Evolutionary conservation across 176 grass and related monocot genomes (phyloP).

Genomic region (Eleusine indica): DNA sequence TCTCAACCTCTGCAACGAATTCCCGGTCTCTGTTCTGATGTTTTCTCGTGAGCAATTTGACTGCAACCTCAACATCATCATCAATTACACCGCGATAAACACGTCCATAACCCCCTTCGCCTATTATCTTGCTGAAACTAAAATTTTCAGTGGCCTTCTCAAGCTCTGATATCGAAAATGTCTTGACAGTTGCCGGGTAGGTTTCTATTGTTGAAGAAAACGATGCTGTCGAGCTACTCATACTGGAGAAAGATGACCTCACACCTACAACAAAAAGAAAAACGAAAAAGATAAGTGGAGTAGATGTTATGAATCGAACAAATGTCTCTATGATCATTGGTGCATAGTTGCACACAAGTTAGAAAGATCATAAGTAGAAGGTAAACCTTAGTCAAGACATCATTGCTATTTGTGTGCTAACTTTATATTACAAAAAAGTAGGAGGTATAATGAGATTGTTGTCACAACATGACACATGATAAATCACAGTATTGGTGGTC

Average conservation of each 20-base stretch:
- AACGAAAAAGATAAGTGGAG: background rate
- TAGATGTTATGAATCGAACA: background rate
- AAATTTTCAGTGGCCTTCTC: constrained; percentile 88
- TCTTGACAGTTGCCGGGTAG: constrained; percentile 68
- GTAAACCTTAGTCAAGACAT: background rate
- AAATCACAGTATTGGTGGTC: constrained; percentile 1
- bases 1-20: constrained; percentile 95
- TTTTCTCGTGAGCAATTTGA: constrained; percentile 91
- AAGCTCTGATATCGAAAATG: constrained; percentile 76
- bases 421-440: background rate
- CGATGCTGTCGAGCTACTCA: constrained; percentile 66
- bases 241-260: constrained; percentile 67
- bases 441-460: background rate
- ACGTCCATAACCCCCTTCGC: constrained; percentile 90
- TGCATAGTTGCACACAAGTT: constrained; percentile 13
- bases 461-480: background rate
- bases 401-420: background rate
- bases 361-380: background rate
- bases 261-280: constrained; percentile 45
- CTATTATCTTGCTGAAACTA: constrained; percentile 70
- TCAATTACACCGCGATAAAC: constrained; percentile 75
- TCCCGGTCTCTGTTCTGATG: constrained; percentile 77
- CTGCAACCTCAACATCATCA: constrained; percentile 73
- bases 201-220: constrained; percentile 59
- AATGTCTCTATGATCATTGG: background rate